Conservation (phyloP, 2,329 filamentous ascomycete species). For the Calonectria pauciramosa region DNA sequence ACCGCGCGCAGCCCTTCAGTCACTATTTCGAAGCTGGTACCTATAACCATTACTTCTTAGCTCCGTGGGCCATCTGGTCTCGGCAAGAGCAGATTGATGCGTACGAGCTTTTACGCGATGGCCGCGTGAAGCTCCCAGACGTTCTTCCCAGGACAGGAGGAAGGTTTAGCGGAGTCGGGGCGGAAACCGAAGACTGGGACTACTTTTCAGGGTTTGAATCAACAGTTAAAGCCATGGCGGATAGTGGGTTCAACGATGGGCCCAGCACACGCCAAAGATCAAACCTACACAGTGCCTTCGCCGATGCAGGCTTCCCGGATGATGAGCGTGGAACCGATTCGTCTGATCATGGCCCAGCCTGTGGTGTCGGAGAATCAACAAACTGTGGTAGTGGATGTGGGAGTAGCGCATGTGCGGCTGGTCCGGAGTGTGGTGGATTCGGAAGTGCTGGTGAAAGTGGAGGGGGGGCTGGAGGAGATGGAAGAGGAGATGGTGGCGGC, state of each 20-base stretch:
- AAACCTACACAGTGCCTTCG: not conserved
- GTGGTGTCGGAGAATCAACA: not conserved
- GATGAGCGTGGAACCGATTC: not conserved
- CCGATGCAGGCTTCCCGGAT: not conserved
- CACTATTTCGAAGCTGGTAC: constrained; percentile 1
- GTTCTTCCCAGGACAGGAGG: not conserved
- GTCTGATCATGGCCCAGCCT: not conserved
- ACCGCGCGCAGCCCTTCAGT: not conserved
- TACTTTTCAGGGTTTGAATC: not conserved
- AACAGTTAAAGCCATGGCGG: not conserved
- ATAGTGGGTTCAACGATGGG: not conserved
- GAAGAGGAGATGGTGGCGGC: not conserved
- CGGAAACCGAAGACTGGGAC: not conserved
- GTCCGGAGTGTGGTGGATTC: not conserved
- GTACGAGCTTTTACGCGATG: not conserved
- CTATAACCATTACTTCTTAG: constrained; percentile 2
- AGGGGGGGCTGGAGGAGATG: not conserved
- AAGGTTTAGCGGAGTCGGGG: not conserved
- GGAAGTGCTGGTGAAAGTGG: not conserved
- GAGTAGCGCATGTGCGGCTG: not conserved
- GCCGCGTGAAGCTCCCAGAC: not conserved
- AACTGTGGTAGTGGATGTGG: not conserved
- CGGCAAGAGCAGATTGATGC: not conserved
- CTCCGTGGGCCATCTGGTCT: not conserved
- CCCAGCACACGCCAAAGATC: not conserved